Percentiles rank a stretch among this genome's conserved stretches.
phyloP scores from a whole-genome alignment of 805 yeast genomes.

The Spathaspora gorwiae region DNA sequence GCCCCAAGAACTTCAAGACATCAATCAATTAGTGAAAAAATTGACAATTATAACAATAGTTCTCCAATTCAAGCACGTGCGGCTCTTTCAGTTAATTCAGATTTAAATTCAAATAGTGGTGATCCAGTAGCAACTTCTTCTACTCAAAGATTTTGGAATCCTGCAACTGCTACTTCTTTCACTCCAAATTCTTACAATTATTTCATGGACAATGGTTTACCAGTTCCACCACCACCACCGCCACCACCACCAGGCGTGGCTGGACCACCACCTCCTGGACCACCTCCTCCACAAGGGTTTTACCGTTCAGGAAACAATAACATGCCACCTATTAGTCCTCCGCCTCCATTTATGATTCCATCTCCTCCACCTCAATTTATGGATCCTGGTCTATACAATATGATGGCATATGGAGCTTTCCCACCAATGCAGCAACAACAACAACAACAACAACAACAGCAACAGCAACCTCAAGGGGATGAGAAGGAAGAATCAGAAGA shows the following conservation, averaged over 20 bases:
- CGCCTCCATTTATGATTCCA: slow-evolving; percentile 38
- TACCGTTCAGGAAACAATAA: slow-evolving; percentile 20
- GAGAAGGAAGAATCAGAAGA: slow-evolving; percentile 3
- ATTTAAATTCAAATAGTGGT: slow-evolving; percentile 16
- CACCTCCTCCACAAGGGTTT: slow-evolving; percentile 15
- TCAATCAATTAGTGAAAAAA: slow-evolving; percentile 58
- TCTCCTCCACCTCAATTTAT: slow-evolving; percentile 34
- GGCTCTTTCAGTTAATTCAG: slow-evolving; percentile 27
- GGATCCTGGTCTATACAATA: slow-evolving; percentile 33
- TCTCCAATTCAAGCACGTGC: slow-evolving; percentile 45
- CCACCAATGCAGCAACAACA: slow-evolving; percentile 1
- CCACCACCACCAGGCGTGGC: slow-evolving; percentile 15
- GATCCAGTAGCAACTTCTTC: slow-evolving; percentile 7
- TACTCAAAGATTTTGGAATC: slow-evolving; percentile 55
- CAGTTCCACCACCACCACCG: slow-evolving; percentile 16
- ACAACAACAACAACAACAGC: neutral
- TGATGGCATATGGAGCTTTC: slow-evolving; percentile 20
- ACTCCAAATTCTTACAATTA: slow-evolving; percentile 38
- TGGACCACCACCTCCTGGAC: slow-evolving; percentile 11
- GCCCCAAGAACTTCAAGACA: slow-evolving; percentile 35
- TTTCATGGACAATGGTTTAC: slow-evolving; percentile 22
- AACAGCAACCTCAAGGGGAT: slow-evolving; percentile 5
- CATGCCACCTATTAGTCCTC: slow-evolving; percentile 31
- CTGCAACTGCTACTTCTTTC: slow-evolving; percentile 58
- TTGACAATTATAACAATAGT: slow-evolving; percentile 49